Evolutionary conservation across 192 early-diverging fungal species (phyloP).

Genomic region (Gamsiella multidivaricata): DNA sequence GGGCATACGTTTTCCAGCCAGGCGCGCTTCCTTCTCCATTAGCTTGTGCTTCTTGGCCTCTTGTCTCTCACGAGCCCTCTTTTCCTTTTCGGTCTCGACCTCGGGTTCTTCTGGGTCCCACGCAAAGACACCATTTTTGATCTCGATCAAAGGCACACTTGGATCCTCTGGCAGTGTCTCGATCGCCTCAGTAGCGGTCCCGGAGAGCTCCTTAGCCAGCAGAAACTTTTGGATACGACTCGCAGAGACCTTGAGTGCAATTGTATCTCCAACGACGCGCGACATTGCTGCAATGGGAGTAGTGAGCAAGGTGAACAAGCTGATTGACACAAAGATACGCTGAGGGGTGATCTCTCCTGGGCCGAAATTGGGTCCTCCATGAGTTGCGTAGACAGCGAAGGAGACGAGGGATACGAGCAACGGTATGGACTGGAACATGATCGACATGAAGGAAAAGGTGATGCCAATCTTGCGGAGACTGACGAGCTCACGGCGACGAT

Average conservation of each 20-base stretch:
- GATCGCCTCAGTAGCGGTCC: too few species aligned
- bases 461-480: slow-evolving; percentile 16
- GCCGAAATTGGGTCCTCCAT: slow-evolving; percentile 24
- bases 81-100: slow-evolving; percentile 27
- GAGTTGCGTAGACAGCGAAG: slow-evolving; percentile 30
- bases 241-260: too few species aligned
- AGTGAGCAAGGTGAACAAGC: background rate
- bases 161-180: too few species aligned
- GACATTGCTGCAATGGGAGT: background rate
- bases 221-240: too few species aligned
- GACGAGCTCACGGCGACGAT: slow-evolving; percentile 10
- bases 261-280: too few species aligned
- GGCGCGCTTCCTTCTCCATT: slow-evolving; percentile 10
- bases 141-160: slow-evolving; percentile 7
- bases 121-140: slow-evolving; percentile 33
- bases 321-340: background rate
- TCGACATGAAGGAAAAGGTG: slow-evolving; percentile 12
- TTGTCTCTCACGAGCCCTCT: slow-evolving; percentile 15
- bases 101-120: slow-evolving; percentile 29
- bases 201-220: too few species aligned
- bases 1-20: too few species aligned
- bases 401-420: slow-evolving; percentile 33
- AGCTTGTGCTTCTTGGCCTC: slow-evolving; percentile 18
- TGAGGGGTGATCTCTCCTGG: slow-evolving; percentile 23
- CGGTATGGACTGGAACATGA: slow-evolving; percentile 27